Evolutionary conservation across 2,329 filamentous ascomycete species (phyloP).

Genomic region (Amauroascus niger): DNA sequence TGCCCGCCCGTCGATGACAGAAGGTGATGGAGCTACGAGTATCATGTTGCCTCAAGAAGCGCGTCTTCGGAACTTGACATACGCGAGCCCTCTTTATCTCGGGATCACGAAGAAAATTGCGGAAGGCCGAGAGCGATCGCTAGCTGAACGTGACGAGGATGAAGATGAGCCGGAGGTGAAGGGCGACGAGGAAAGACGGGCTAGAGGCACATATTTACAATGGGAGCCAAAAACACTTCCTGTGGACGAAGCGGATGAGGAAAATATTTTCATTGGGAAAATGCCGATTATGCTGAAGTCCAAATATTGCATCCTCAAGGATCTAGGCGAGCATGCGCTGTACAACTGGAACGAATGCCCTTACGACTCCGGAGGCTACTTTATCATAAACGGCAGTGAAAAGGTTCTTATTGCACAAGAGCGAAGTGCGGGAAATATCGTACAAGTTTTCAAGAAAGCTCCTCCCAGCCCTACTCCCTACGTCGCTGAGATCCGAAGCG

Average conservation of each 20-base stretch:
- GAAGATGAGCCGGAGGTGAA: constrained; percentile 40
- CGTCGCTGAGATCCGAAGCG: constrained; percentile 90
- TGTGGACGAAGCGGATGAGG: constrained; percentile 50
- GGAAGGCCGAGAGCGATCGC: constrained; percentile 66
- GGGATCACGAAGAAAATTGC: constrained; percentile 78
- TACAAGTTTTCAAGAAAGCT: constrained; percentile 98
- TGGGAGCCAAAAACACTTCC: constrained; percentile 40
- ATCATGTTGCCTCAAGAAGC: constrained; percentile 90
- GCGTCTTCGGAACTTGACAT: constrained; percentile 88
- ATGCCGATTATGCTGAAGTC: constrained; percentile 98
- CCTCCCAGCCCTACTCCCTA: constrained; percentile 85
- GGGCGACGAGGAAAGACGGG: constrained; percentile 42
- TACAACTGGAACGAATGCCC: constrained; percentile 94
- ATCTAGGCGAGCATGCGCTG: constrained; percentile 72
- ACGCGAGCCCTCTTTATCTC: constrained; percentile 82
- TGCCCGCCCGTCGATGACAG: constrained; percentile 80
- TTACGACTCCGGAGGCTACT: constrained; percentile 97
- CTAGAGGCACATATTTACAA: constrained; percentile 35
- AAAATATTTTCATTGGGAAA: constrained; percentile 84
- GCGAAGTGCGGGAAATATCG: constrained; percentile 93
- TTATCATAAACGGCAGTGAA: constrained; percentile 97
- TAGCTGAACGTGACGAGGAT: constrained; percentile 57
- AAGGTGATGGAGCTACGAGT: constrained; percentile 80
- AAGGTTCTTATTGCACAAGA: constrained; percentile 98
- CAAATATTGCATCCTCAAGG: constrained; percentile 81